These are phyloP conservation scores for Coemansia sp. DNA, from an alignment of 192 early-diverging fungal genomes.

Conservation along the genomic window DNA sequence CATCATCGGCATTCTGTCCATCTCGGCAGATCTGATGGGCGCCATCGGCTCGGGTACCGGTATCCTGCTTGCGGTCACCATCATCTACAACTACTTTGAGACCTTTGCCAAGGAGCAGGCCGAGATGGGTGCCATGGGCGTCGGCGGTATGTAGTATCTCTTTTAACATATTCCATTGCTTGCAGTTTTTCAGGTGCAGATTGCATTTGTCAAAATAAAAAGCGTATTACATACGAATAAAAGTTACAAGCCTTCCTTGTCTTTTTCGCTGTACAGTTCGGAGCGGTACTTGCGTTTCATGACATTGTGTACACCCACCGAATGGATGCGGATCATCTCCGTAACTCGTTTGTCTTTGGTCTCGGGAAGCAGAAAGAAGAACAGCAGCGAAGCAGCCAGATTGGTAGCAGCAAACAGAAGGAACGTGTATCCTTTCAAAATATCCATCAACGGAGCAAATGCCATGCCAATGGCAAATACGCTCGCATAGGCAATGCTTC, in stretches of 20 bases:
- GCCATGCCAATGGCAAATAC: slow-evolving; percentile 59
- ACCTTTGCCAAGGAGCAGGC: slow-evolving; percentile 92
- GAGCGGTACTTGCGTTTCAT: slow-evolving; percentile 17
- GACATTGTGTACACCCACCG: slow-evolving; percentile 44
- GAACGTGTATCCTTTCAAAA: slow-evolving; percentile 53
- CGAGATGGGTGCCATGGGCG: slow-evolving; percentile 48
- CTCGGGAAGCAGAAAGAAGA: slow-evolving; percentile 72
- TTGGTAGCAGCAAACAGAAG: slow-evolving; percentile 66
- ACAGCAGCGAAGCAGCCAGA: slow-evolving; percentile 58
- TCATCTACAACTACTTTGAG: slow-evolving; percentile 99
- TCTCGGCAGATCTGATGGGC: slow-evolving; percentile 94
- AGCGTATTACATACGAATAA: not conserved
- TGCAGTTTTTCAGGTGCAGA: too few species aligned
- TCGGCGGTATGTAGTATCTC: slow-evolving; percentile 45
- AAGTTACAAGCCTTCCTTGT: slow-evolving; percentile 1
- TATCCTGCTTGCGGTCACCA: slow-evolving; percentile 97
- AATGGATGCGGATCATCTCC: slow-evolving; percentile 53
- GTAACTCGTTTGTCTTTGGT: slow-evolving; percentile 68
- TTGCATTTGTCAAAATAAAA: not conserved
- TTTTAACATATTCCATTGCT: not conserved
- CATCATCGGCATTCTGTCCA: slow-evolving; percentile 92
- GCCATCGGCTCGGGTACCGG: slow-evolving; percentile 99
- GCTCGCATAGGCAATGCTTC: slow-evolving; percentile 65
- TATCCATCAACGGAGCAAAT: slow-evolving; percentile 50
- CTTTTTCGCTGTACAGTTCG: not conserved